These are phyloP conservation scores for Hyphopichia wangnamkhiaoensis DNA, from an alignment of 1,139 yeast genomes.

Conservation along the genomic window DNA sequence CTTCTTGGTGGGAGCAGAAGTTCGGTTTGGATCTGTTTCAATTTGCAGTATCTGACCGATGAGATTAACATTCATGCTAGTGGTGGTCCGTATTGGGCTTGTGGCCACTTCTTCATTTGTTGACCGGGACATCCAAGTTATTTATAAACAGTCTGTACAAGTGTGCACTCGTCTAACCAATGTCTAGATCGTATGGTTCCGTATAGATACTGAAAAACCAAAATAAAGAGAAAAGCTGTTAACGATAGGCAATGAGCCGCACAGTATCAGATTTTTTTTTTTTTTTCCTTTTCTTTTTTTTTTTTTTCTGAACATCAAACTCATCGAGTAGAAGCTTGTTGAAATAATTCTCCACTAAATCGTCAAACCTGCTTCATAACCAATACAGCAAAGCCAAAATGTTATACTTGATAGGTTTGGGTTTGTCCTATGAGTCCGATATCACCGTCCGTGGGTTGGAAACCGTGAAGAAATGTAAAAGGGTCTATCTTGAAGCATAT, in stretches of 20 bases:
- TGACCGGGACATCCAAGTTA: no score
- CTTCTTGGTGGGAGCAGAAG: slow-evolving; percentile 2
- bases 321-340: background rate
- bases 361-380: background rate
- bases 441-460: slow-evolving; percentile 94
- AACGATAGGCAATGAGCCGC: no score
- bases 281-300: background rate
- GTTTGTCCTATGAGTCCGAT: slow-evolving; percentile 85
- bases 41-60: no score
- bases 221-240: no score
- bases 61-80: no score
- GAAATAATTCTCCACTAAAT: background rate
- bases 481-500: slow-evolving; percentile 93
- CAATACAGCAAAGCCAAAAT: slow-evolving; percentile 30
- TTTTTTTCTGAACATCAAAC: slow-evolving; percentile 2
- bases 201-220: no score
- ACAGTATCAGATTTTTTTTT: background rate
- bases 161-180: no score
- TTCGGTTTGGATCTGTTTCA: no score
- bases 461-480: slow-evolving; percentile 74
- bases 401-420: slow-evolving; percentile 91
- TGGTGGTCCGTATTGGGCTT: no score
- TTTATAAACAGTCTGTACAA: no score
- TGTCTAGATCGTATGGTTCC: no score
- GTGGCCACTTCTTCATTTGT: no score